Evolutionary conservation across 805 yeast species (phyloP), one percentile per base, ranked within the genome.

Genomic region (Ogataea haglerorum): DNA sequence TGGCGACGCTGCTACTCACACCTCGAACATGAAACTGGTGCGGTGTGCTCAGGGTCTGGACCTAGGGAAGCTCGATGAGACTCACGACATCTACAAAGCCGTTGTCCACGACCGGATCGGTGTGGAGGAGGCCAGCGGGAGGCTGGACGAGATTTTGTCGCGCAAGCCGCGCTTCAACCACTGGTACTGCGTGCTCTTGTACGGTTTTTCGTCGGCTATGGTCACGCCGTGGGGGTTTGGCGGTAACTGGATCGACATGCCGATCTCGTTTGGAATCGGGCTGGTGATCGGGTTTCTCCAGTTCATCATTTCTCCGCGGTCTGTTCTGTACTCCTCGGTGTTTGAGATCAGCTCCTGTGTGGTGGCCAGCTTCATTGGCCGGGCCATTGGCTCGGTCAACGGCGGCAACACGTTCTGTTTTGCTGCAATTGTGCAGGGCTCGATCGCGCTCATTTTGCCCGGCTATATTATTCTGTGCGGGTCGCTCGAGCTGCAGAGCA

Each of bases 391-490:
- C 0, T 85, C 96, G 1, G 82, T 90, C 38, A 67, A 71, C 22
- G 68, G 69, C 10, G 82, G 85, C 0, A 58, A 73, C 10, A 70
- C 78, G 14, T 85, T 85, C 53, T 91, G 98, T 55, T 91, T 88
- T 57, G 79, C 95, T 5, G 89, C 95, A 0, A 78, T 89, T 14
- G 87, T 85, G 0, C 97, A 91, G 58, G 95, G 96, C 1, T 81
- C 95, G 0, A 61, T 91, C 36, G 96, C 97, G 0, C 69, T 91
- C 54, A 91, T 91, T 59, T 72, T 91, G 38, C 98, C 98, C 0
- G 98, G 98, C 0, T 91, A 89, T 58, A 88, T 90, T 48, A 89
- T 91, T 62, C 65, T 91, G 16, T 85, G 95, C 66, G 98, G 98
- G 2, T 85, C 97, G 0, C 65, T 91, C 41, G 98, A 91, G 56